Percentiles rank a stretch among this genome's conserved stretches.
Conservation (phyloP, 768 basidiomycete species). For the Exsudoporus frostii region DNA sequence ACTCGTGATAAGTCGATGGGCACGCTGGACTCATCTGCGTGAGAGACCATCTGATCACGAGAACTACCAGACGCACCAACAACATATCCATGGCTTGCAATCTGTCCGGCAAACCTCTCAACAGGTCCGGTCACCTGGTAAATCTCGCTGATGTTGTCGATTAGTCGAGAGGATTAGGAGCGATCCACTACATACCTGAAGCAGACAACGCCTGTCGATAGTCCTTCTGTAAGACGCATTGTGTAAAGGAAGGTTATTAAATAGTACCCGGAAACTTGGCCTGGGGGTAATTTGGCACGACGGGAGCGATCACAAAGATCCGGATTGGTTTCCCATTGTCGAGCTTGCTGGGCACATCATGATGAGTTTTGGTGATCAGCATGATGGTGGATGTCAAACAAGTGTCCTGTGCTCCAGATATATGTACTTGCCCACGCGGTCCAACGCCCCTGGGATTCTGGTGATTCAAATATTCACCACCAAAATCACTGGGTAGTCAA, state of each 20-base stretch:
- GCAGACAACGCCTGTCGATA: slow-evolving; percentile 62
- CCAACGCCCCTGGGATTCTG: too few species aligned
- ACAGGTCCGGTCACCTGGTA: slow-evolving; percentile 97
- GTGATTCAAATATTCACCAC: too few species aligned
- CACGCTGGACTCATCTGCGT: slow-evolving; percentile 48
- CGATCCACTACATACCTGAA: slow-evolving; percentile 54
- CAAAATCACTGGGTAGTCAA: too few species aligned
- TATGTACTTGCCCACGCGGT: too few species aligned
- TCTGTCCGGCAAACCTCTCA: slow-evolving; percentile 86
- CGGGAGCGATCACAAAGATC: slow-evolving; percentile 80
- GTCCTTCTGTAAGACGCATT: neutral
- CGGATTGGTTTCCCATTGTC: slow-evolving; percentile 65
- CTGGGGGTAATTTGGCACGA: slow-evolving; percentile 76
- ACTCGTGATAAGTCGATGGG: slow-evolving; percentile 89
- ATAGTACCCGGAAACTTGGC: slow-evolving; percentile 89
- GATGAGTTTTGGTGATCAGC: slow-evolving; percentile 77
- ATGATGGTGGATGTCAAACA: slow-evolving; percentile 39
- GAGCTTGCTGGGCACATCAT: slow-evolving; percentile 73
- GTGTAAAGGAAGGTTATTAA: neutral
- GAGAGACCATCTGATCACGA: neutral
- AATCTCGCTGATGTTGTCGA: slow-evolving; percentile 64
- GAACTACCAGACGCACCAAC: slow-evolving; percentile 51
- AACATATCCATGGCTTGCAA: slow-evolving; percentile 82
- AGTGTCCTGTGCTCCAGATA: too few species aligned
- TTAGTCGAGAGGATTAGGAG: neutral